phyloP scores from a whole-genome alignment of 2,329 filamentous ascomycete species.

The Fusarium irregulare region DNA sequence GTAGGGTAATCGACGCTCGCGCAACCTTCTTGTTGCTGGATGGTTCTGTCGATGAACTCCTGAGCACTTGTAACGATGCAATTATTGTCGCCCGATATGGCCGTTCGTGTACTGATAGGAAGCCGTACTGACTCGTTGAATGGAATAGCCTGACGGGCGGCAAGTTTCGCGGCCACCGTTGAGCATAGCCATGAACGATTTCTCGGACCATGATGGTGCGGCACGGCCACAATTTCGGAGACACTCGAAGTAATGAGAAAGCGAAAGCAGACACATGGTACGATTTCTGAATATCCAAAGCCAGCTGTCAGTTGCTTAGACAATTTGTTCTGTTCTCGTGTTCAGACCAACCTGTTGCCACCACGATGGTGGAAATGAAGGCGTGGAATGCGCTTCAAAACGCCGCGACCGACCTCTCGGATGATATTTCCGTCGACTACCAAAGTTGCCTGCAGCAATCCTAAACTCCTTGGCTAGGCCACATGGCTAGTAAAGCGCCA shows the following conservation, averaged over 20 bases:
- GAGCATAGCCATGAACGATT: rapidly evolving
- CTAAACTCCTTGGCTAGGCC: background rate
- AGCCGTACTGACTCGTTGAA: background rate
- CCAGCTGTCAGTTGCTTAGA: background rate
- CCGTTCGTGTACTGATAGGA: background rate
- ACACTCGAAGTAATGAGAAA: background rate
- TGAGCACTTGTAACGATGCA: background rate
- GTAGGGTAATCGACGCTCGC: background rate
- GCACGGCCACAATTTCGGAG: no score
- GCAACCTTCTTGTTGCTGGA: background rate
- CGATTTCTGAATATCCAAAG: background rate
- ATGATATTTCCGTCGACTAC: rapidly evolving
- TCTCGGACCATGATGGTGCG: rapidly evolving
- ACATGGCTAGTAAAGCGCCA: background rate
- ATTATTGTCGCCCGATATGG: background rate
- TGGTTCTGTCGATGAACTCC: background rate
- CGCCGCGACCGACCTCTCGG: background rate
- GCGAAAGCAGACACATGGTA: background rate
- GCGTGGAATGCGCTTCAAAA: background rate
- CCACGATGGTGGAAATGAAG: background rate
- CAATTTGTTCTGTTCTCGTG: background rate
- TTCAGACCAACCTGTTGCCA: background rate
- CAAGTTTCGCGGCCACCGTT: background rate
- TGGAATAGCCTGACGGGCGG: background rate
- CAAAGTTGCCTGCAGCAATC: background rate